phyloP scores from a whole-genome alignment of 2,329 filamentous ascomycete genomes.

The Neofusicoccum laricinum region DNA sequence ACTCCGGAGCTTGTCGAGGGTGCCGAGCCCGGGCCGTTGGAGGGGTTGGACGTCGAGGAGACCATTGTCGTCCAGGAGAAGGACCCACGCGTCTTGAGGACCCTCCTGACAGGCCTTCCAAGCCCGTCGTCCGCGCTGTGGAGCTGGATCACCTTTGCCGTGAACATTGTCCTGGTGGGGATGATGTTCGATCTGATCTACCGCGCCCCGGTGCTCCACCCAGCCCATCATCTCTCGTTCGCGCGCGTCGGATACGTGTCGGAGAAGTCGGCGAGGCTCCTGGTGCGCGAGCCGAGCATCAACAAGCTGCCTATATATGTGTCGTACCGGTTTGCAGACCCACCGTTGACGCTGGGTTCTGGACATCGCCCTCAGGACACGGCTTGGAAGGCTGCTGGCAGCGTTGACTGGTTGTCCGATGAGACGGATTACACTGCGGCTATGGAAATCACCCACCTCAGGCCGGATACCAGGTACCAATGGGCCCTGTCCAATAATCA shows the following conservation, averaged over 20 bases:
- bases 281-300: constrained; percentile 80
- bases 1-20: constrained; percentile 39
- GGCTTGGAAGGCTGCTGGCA: constrained; percentile 66
- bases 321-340: constrained; percentile 51
- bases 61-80: constrained; percentile 59
- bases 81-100: constrained; percentile 56
- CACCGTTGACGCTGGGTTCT: constrained; percentile 49
- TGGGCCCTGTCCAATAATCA: constrained; percentile 87
- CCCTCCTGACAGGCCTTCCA: constrained; percentile 73
- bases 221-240: constrained; percentile 75
- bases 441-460: constrained; percentile 64
- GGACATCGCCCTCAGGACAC: constrained; percentile 51
- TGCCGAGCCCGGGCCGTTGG: constrained; percentile 30
- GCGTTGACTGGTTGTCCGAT: constrained; percentile 63
- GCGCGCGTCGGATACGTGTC: constrained; percentile 86
- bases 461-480: constrained; percentile 72
- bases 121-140: constrained; percentile 65
- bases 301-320: constrained; percentile 72
- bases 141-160: constrained; percentile 65
- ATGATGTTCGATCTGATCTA: constrained; percentile 77
- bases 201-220: constrained; percentile 67
- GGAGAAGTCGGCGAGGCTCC: constrained; percentile 70
- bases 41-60: constrained; percentile 60
- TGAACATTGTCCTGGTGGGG: constrained; percentile 68
- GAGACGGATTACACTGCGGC: constrained; percentile 79